Evolutionary conservation across 208 protist species (phyloP), one percentile per base, ranked within the genome.

Genomic region (Leishmania tarentolae): DNA sequence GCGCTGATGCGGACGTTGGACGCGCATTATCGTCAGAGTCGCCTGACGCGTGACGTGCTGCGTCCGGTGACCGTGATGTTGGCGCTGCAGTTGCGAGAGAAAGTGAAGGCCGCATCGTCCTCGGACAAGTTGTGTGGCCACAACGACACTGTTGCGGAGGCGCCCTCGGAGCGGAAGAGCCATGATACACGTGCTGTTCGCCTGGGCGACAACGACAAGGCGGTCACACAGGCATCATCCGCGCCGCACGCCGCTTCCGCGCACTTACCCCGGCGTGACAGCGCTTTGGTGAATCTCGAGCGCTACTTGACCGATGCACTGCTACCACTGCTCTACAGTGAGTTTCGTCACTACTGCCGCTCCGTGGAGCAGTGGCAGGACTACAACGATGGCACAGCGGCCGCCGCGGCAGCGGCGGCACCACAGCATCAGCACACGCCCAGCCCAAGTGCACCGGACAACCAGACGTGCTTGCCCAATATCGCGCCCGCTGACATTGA

Each of bases 11-110:
- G 47, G 17, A 50, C 56, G 19, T 9, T 79, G 59, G 61, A 78
- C 13, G 17, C 4, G 24, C 52, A 35, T 37, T 37, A 57, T 52
- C 52, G 46, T 31, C 46, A 66, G 44, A 69, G 52, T n/a, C 46
- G 59, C 19, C n/a, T 66, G 52, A 68, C 24, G 31, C 75, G 75
- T 47, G 75, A 78, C 24, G 28, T 70, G 53, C 57, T 78, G 75
- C 42, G 15, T 9, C 75, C 75, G 28, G 57, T 53, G 52, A 15
- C 75, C 31, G 17, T 56, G 46, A 53, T 53, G 57, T 35, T 63
- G 1, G 44, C 31, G 7, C 37, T 28, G 50, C 35, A 15, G 1
- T 24, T 59, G 15, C 73, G 50, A n/a, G 72, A 21, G 2, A 76
- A 61, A 31, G 47, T 4, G 19, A 59, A 28, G 50, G 69, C 21